phyloP scores from a whole-genome alignment of 2,329 filamentous ascomycete species.

The Penicillium italicum region DNA sequence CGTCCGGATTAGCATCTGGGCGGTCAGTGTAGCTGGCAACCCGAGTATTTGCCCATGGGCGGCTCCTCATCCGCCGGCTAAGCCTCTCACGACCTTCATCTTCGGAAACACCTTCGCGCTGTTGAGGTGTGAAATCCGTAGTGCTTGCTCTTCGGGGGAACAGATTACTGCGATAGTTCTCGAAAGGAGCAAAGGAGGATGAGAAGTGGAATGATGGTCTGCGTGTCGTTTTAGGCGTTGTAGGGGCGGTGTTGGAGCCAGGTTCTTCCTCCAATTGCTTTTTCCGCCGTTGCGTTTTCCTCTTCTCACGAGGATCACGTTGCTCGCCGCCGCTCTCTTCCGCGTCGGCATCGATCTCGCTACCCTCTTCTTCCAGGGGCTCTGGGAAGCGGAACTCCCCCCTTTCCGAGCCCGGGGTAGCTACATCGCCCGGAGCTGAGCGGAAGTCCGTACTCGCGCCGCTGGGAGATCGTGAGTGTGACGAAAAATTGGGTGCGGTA shows the following conservation, averaged over 20 bases:
- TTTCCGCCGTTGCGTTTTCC: constrained; percentile 55
- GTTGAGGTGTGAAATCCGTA: constrained; percentile 55
- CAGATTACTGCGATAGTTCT: constrained; percentile 47
- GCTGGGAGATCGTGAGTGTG: constrained; percentile 51
- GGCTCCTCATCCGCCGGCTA: constrained; percentile 56
- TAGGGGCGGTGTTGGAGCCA: constrained; percentile 62
- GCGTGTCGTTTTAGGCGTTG: constrained; percentile 55
- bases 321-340: constrained; percentile 83
- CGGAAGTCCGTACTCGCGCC: constrained; percentile 43
- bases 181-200: constrained; percentile 48
- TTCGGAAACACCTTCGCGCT: constrained; percentile 66
- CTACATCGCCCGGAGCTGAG: constrained; percentile 36
- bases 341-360: constrained; percentile 72
- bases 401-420: constrained; percentile 50
- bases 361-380: constrained; percentile 57
- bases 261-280: constrained; percentile 51
- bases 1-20: constrained; percentile 52
- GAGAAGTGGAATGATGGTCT: constrained; percentile 40
- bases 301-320: constrained; percentile 54
- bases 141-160: constrained; percentile 64
- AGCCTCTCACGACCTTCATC: constrained; percentile 68
- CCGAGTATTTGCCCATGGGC: constrained; percentile 52
- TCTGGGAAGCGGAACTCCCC: constrained; percentile 52
- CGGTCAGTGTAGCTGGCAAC: constrained; percentile 49
- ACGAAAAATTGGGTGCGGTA: constrained; percentile 49